Percentiles rank a stretch among this genome's conserved stretches.
Conservation (phyloP, 768 basidiomycete genomes). For the Candolleomyces aberdarensis region DNA sequence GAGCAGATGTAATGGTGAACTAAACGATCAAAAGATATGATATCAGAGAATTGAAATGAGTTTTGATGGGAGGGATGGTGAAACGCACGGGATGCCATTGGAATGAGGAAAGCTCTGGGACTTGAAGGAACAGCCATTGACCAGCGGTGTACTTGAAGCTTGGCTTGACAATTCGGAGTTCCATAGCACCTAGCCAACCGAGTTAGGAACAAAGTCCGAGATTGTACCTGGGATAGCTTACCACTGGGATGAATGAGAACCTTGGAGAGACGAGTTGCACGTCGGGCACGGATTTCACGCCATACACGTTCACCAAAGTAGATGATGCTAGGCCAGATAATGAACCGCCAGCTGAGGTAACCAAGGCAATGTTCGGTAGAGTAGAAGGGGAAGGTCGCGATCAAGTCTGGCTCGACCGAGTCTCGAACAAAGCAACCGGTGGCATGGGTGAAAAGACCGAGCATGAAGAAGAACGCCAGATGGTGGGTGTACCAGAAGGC, state of each 20-base stretch:
- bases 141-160: slow-evolving; percentile 90
- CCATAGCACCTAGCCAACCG: slow-evolving; percentile 70
- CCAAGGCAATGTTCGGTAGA: slow-evolving; percentile 84
- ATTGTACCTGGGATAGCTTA: slow-evolving; percentile 27
- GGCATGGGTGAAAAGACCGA: slow-evolving; percentile 86
- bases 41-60: slow-evolving; percentile 10
- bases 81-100: slow-evolving; percentile 93
- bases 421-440: slow-evolving; percentile 96
- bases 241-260: slow-evolving; percentile 89
- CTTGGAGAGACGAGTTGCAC: slow-evolving; percentile 75
- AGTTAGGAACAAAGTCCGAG: neutral
- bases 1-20: slow-evolving; percentile 95
- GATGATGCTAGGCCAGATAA: slow-evolving; percentile 86
- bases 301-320: slow-evolving; percentile 88
- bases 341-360: slow-evolving; percentile 88
- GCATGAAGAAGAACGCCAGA: slow-evolving; percentile 91
- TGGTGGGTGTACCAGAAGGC: slow-evolving; percentile 98
- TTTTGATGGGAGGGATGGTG: slow-evolving; percentile 2
- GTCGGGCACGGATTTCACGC: slow-evolving; percentile 78
- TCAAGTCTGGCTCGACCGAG: slow-evolving; percentile 68
- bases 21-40: slow-evolving; percentile 22
- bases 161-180: slow-evolving; percentile 87
- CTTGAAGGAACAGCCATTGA: slow-evolving; percentile 89
- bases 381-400: slow-evolving; percentile 80
- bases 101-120: slow-evolving; percentile 77